A percentile compares a stretch with the other conserved stretches of the same genome.
phyloP scores from a whole-genome alignment of 306 rosid genomes.

The Cucurbita pepo region DNA sequence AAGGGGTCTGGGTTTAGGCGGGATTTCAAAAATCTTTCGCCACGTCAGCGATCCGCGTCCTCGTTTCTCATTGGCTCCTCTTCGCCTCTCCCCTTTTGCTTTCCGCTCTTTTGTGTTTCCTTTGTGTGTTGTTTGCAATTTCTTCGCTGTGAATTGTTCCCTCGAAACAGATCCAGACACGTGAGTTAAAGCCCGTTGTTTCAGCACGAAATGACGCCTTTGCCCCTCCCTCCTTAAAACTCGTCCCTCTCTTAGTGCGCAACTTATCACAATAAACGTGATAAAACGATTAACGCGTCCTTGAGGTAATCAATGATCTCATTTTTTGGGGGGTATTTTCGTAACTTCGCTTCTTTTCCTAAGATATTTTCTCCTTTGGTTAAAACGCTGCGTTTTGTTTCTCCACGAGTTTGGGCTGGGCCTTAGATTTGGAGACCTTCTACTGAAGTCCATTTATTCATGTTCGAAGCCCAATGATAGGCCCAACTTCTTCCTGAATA shows the following conservation, averaged over 20 bases:
- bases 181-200: conserved; percentile 4
- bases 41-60: conserved; percentile 53
- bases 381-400: not conserved
- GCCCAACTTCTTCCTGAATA: not conserved
- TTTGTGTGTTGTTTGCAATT: conserved; percentile 28
- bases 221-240: not conserved
- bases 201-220: not conserved
- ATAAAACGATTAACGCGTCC: conserved; percentile 9
- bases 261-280: conserved; percentile 8
- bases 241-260: not conserved
- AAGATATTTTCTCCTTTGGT: not conserved
- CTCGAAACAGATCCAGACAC: conserved; percentile 3
- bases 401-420: not conserved
- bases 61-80: not conserved
- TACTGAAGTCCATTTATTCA: not conserved
- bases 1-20: conserved; percentile 69
- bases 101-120: conserved; percentile 36
- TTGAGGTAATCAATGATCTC: not conserved
- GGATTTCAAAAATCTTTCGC: conserved; percentile 45
- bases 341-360: not conserved
- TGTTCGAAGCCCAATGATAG: not conserved
- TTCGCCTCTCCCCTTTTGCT: not conserved
- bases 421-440: not conserved
- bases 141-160: conserved; percentile 1
- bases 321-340: not conserved